Evolutionary conservation across 768 basidiomycete species (phyloP).

Genomic region (Tremella mesenterica): DNA sequence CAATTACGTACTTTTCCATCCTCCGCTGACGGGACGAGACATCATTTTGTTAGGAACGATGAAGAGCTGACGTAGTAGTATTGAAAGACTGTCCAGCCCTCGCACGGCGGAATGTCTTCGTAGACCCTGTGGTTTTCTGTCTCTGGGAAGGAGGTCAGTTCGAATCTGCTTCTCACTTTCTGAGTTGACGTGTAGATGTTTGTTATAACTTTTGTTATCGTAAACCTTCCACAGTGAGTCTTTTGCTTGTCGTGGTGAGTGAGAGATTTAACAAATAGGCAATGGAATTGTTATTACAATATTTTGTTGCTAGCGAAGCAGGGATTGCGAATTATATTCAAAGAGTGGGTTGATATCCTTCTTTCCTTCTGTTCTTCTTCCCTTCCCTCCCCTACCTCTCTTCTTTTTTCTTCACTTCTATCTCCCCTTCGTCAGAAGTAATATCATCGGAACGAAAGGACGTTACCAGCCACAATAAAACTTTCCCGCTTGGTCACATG

Average conservation of each 20-base stretch:
- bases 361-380: too few species aligned
- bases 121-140: conserved; percentile 76
- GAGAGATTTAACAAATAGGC: conserved; percentile 50
- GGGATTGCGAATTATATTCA: conserved; percentile 79
- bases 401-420: too few species aligned
- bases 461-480: too few species aligned
- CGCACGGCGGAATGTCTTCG: conserved; percentile 68
- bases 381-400: too few species aligned
- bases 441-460: too few species aligned
- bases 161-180: background rate
- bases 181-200: conserved; percentile 53
- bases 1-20: too few species aligned
- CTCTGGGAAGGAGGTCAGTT: conserved; percentile 83
- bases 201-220: conserved; percentile 86
- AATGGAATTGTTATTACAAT: conserved; percentile 69
- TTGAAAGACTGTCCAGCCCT: conserved; percentile 67
- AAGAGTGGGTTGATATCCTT: conserved; percentile 44
- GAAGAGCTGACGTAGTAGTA: conserved; percentile 41
- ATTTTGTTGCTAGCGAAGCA: conserved; percentile 78
- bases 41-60: too few species aligned
- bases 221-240: conserved; percentile 55
- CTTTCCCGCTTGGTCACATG: too few species aligned
- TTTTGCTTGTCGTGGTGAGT: background rate
- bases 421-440: too few species aligned
- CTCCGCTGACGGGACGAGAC: too few species aligned